Percentiles rank a stretch among this genome's conserved stretches.
These are phyloP conservation scores for Hyphodiscus sp. DNA, from an alignment of 2,329 filamentous ascomycete genomes.

Conservation along the genomic window DNA sequence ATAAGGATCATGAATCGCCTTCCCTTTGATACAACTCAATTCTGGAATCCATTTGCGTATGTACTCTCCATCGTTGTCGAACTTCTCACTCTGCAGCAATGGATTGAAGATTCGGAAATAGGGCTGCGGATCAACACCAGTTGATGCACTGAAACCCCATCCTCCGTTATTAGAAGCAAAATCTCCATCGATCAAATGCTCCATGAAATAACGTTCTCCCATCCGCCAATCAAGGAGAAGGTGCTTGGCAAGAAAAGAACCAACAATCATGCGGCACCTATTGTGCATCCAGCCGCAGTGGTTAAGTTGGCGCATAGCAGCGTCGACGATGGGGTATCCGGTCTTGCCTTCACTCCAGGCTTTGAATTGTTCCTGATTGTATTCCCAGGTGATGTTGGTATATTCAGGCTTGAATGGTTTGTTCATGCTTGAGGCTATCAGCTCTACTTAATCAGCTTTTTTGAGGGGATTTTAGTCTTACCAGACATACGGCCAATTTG, in stretches of 20 bases:
- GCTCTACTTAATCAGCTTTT: too few relatives aligned
- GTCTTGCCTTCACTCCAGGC: conserved; percentile 71
- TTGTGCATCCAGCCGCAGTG: conserved; percentile 76
- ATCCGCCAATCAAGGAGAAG: conserved; percentile 77
- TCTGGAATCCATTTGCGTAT: conserved; percentile 81
- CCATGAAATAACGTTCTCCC: conserved; percentile 79
- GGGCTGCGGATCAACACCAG: conserved; percentile 77
- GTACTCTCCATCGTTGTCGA: conserved; percentile 71
- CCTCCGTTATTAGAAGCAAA: conserved; percentile 31
- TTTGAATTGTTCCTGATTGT: conserved; percentile 59
- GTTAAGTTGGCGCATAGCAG: conserved; percentile 73
- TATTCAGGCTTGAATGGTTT: conserved; percentile 80
- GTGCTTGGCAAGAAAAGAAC: conserved; percentile 75
- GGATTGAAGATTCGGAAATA: conserved; percentile 93
- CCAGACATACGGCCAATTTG: conserved; percentile 79
- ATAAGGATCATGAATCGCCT: conserved; percentile 78
- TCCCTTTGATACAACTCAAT: conserved; percentile 54
- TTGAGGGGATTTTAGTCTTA: conserved; percentile 30
- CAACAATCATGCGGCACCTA: conserved; percentile 75
- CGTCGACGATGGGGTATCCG: conserved; percentile 78
- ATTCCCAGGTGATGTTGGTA: conserved; percentile 77
- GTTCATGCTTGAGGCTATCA: conserved; percentile 47
- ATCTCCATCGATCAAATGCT: conserved; percentile 42
- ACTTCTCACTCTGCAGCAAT: conserved; percentile 76
- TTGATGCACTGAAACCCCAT: conserved; percentile 48